Conservation (phyloP, 805 yeast species). For the Kuraishia piskuri region DNA sequence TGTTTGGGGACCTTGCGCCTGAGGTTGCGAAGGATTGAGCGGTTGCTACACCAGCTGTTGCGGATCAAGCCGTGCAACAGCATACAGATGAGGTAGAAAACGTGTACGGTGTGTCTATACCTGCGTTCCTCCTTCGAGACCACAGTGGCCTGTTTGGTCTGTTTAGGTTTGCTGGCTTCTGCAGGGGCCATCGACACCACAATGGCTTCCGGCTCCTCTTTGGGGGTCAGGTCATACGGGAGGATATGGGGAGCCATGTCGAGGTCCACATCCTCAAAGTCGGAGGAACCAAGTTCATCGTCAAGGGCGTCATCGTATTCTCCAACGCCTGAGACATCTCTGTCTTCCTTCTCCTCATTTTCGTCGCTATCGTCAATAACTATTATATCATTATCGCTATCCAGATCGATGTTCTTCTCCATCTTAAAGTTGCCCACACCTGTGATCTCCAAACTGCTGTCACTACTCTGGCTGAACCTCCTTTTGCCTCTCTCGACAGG, state of each 20-base stretch:
- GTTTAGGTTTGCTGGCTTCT: conserved; percentile 11
- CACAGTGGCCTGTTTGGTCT: conserved; percentile 21
- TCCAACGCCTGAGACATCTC: background rate
- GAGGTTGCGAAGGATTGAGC: conserved; percentile 29
- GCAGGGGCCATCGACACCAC: conserved; percentile 7
- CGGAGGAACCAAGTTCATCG: conserved; percentile 23
- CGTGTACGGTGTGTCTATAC: conserved; percentile 47
- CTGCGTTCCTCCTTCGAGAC: conserved; percentile 48
- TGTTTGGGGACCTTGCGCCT: conserved; percentile 37
- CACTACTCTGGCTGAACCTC: background rate
- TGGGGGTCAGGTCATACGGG: background rate
- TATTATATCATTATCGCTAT: background rate
- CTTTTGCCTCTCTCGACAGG: background rate
- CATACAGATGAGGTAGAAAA: conserved; percentile 48
- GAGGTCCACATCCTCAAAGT: conserved; percentile 24
- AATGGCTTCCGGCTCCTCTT: background rate
- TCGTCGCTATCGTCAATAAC: background rate
- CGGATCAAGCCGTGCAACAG: conserved; percentile 59
- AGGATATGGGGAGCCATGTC: background rate
- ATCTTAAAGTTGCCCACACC: background rate
- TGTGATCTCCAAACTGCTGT: background rate
- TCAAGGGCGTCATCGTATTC: conserved; percentile 3
- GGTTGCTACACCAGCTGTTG: conserved; percentile 66
- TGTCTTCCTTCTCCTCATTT: background rate
- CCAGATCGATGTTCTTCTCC: background rate